phyloP scores from a whole-genome alignment of 1,284 basidiomycete species.

The Salmacisia buchloeana region DNA sequence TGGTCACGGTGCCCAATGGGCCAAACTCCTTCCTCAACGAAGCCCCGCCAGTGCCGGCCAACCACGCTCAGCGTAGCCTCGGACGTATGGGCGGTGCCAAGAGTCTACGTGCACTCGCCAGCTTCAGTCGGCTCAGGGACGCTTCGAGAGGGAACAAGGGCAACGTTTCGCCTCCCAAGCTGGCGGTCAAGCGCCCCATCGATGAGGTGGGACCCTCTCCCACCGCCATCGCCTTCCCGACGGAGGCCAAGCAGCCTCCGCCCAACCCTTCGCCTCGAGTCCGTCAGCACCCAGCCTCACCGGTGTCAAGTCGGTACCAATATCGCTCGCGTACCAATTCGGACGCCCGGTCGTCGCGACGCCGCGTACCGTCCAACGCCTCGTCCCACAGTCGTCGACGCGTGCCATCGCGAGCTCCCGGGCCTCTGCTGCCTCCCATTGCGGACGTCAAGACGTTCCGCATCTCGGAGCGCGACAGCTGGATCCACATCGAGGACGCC shows the following conservation, averaged over 20 bases:
- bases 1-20: not conserved
- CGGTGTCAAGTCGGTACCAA: not conserved
- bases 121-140: not conserved
- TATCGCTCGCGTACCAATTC: not conserved
- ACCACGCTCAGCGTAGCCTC: not conserved
- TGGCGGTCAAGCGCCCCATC: not conserved
- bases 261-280: too few relatives aligned
- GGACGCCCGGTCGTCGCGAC: not conserved
- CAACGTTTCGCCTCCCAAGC: not conserved
- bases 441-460: constrained; percentile 1
- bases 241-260: too few relatives aligned
- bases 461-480: constrained; percentile 6
- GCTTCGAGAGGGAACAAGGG: not conserved
- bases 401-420: not conserved
- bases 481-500: constrained; percentile 2
- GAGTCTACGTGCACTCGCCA: constrained; percentile 6
- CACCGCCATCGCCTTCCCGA: not conserved
- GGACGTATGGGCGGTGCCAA: constrained; percentile 1
- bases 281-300: not conserved
- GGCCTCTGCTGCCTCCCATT: not conserved
- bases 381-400: not conserved
- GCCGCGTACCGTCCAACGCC: constrained; percentile 1
- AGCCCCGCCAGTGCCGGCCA: not conserved
- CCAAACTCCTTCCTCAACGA: not conserved
- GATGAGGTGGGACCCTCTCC: not conserved